Conservation (phyloP, 192 early-diverging fungal genomes). For the Backusella macrospora region DNA sequence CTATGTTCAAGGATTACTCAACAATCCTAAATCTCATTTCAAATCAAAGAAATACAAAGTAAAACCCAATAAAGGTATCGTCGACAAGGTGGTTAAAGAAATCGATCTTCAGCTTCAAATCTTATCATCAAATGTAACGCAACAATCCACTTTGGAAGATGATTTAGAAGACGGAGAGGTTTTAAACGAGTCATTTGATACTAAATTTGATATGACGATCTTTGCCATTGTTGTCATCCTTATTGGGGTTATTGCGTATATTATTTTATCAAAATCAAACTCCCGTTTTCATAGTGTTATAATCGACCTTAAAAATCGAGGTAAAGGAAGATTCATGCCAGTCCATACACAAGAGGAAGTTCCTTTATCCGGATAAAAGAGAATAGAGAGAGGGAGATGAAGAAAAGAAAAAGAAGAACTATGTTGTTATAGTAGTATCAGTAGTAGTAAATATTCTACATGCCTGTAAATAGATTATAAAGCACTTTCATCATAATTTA, state of each 20-base stretch:
- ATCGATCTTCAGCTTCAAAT: background rate
- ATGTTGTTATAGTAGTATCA: background rate
- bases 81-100: conserved; percentile 7
- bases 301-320: background rate
- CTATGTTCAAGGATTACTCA: conserved; percentile 14
- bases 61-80: background rate
- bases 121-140: background rate
- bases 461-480: background rate
- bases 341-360: conserved; percentile 3
- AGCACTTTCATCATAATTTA: no score
- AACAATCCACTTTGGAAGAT: conserved; percentile 11
- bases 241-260: background rate
- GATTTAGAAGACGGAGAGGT: background rate
- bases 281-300: background rate
- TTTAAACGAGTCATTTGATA: background rate
- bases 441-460: background rate
- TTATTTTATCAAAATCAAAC: background rate
- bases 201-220: background rate
- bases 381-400: background rate
- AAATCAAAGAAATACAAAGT: conserved; percentile 18
- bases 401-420: background rate
- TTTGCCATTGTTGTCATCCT: background rate
- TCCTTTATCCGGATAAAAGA: background rate
- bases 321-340: conserved; percentile 4
- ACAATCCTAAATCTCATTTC: conserved; percentile 6